Conservation (phyloP, 2,329 filamentous ascomycete genomes). For the Sphaerulina populicola region DNA sequence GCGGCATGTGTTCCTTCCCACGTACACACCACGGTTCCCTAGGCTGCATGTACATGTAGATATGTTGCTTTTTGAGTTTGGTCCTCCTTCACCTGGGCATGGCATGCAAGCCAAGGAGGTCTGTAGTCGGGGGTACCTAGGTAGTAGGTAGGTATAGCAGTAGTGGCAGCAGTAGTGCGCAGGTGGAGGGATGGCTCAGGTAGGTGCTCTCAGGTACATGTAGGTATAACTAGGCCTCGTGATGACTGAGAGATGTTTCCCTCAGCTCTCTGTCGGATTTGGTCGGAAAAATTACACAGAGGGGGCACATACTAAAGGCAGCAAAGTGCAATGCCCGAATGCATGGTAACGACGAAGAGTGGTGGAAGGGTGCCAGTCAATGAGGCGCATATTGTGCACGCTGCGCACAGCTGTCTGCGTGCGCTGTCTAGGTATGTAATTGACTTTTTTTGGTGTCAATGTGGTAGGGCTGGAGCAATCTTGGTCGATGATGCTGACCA, state of each 20-base stretch:
- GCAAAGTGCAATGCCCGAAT: not conserved
- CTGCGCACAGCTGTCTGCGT: conserved; percentile 1
- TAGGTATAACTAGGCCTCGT: not conserved
- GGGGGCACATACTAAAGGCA: not conserved
- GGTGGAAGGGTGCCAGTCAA: conserved; percentile 1
- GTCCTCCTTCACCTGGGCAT: not conserved
- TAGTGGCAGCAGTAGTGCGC: conserved; percentile 1
- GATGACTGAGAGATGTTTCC: too few species aligned
- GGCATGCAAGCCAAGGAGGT: not conserved
- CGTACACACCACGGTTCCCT: not conserved
- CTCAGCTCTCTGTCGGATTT: not conserved
- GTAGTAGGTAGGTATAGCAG: not conserved
- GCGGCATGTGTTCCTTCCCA: not conserved
- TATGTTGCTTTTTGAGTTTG: conserved; percentile 1
- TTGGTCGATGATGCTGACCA: not conserved
- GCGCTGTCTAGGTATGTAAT: not conserved
- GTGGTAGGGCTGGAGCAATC: conserved; percentile 9
- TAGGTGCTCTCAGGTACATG: not conserved
- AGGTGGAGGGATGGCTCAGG: not conserved
- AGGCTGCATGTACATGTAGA: conserved; percentile 1
- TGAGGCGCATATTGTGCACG: conserved; percentile 8
- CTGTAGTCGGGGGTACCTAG: too few species aligned
- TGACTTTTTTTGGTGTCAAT: not conserved
- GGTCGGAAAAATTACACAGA: not conserved
- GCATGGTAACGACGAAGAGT: not conserved